Evolutionary conservation across 768 basidiomycete species (phyloP).

Genomic region (Fomitopsis pulvina): DNA sequence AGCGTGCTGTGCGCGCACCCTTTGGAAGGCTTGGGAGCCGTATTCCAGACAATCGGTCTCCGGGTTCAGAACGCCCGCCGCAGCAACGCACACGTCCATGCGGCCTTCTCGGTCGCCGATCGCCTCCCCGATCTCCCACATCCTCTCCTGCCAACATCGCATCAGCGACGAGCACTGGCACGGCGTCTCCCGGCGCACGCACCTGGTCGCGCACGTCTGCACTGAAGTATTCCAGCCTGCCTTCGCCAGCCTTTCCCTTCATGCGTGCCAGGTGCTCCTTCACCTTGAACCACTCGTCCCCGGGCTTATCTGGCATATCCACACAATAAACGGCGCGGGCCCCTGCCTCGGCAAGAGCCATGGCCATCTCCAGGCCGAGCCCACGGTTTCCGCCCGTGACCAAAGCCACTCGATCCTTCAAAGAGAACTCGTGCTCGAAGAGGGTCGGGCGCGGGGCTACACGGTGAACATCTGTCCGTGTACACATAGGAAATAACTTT

Average conservation of each 20-base stretch:
- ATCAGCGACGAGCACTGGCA: not conserved
- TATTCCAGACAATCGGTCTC: slow-evolving; percentile 58
- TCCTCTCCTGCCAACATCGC: slow-evolving; percentile 9
- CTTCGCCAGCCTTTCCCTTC: slow-evolving; percentile 10
- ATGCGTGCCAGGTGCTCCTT: slow-evolving; percentile 32
- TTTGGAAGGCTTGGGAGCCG: slow-evolving; percentile 50
- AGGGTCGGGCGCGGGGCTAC: slow-evolving; percentile 9
- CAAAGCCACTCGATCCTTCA: slow-evolving; percentile 26
- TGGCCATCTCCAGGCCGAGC: slow-evolving; percentile 73
- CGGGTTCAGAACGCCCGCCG: slow-evolving; percentile 56
- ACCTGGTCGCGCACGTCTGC: slow-evolving; percentile 62
- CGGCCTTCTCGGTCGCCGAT: slow-evolving; percentile 63
- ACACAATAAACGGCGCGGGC: slow-evolving; percentile 59
- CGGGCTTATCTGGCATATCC: slow-evolving; percentile 49
- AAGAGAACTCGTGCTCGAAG: slow-evolving; percentile 19
- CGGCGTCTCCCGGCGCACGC: slow-evolving; percentile 17
- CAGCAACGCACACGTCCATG: slow-evolving; percentile 70
- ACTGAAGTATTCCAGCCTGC: slow-evolving; percentile 51
- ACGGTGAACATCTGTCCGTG: not conserved
- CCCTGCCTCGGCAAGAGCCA: slow-evolving; percentile 69
- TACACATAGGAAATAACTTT: not conserved
- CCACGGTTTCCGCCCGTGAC: slow-evolving; percentile 37
- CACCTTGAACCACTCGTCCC: slow-evolving; percentile 49
- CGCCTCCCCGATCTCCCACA: slow-evolving; percentile 46
- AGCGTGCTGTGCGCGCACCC: slow-evolving; percentile 28